phyloP scores from a whole-genome alignment of 495 filamentous ascomycete species.

The Xylaria telfairii region DNA sequence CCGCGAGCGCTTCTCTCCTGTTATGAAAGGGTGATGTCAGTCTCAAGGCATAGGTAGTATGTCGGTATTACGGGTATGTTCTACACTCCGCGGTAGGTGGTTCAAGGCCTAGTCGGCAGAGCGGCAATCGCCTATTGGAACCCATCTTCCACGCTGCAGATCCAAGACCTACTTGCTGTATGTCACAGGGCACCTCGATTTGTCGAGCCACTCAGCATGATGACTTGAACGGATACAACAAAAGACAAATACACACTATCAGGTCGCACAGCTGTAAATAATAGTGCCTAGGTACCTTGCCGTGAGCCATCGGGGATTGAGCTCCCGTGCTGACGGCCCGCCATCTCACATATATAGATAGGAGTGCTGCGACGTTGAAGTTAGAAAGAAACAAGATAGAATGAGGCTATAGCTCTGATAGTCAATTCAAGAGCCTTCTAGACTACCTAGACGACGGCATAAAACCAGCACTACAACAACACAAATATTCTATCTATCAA shows the following conservation, averaged over 20 bases:
- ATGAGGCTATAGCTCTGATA: background rate
- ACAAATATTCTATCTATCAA: background rate
- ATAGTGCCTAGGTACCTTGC: background rate
- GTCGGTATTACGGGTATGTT: background rate
- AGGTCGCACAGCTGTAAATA: background rate
- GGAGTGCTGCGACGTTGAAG: background rate
- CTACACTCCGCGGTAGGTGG: background rate
- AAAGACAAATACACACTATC: background rate
- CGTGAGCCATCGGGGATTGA: background rate
- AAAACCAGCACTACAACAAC: background rate
- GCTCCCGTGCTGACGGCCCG: background rate
- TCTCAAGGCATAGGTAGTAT: background rate
- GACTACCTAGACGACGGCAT: no score
- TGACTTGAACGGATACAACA: background rate
- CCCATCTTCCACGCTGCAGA: background rate
- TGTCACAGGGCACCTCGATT: background rate
- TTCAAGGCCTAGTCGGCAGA: background rate
- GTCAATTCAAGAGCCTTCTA: background rate
- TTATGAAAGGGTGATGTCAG: conserved; percentile 17
- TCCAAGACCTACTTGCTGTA: background rate
- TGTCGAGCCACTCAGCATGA: background rate
- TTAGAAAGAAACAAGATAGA: background rate
- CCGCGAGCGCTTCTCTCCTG: conserved; percentile 25
- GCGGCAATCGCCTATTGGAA: background rate
- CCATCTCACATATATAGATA: background rate